phyloP scores from a whole-genome alignment of 2,329 filamentous ascomycete genomes.

The Pseudogymnoascus verrucosus region DNA sequence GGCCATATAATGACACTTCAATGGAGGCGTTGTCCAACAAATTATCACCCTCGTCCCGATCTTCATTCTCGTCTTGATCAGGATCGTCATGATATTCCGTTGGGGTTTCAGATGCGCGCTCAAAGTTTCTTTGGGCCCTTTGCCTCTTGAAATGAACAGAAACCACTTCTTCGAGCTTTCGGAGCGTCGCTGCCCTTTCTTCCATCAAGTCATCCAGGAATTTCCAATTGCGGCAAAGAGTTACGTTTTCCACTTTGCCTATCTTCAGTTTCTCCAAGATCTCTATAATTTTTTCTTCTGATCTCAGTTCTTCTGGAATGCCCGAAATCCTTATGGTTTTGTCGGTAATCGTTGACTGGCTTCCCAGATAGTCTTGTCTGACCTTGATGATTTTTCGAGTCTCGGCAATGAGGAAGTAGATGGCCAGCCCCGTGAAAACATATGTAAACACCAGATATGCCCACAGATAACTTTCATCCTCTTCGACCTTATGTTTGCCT shows the following conservation, averaged over 20 bases:
- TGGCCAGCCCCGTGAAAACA: slow-evolving; percentile 72
- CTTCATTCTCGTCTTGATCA: slow-evolving; percentile 33
- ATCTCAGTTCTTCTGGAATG: slow-evolving; percentile 70
- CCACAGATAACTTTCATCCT: slow-evolving; percentile 59
- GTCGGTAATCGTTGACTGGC: slow-evolving; percentile 91
- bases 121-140: slow-evolving; percentile 18
- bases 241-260: slow-evolving; percentile 82
- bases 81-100: slow-evolving; percentile 14
- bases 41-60: slow-evolving; percentile 48
- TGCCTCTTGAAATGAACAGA: slow-evolving; percentile 60
- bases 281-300: slow-evolving; percentile 74
- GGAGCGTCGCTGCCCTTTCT: slow-evolving; percentile 55
- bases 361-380: slow-evolving; percentile 84
- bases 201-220: slow-evolving; percentile 68
- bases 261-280: slow-evolving; percentile 84
- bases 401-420: slow-evolving; percentile 76
- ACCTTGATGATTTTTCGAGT: slow-evolving; percentile 79
- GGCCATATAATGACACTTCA: slow-evolving; percentile 32
- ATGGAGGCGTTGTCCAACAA: slow-evolving; percentile 41
- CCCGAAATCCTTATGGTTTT: slow-evolving; percentile 87
- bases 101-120: slow-evolving; percentile 20
- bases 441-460: slow-evolving; percentile 93
- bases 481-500: slow-evolving; percentile 14
- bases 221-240: slow-evolving; percentile 79
- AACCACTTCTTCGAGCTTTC: slow-evolving; percentile 76